Percentiles rank a stretch among this genome's conserved stretches.
Evolutionary conservation across 2,329 filamentous ascomycete genomes (phyloP).

Genomic region (Diplocarpon rosae): DNA sequence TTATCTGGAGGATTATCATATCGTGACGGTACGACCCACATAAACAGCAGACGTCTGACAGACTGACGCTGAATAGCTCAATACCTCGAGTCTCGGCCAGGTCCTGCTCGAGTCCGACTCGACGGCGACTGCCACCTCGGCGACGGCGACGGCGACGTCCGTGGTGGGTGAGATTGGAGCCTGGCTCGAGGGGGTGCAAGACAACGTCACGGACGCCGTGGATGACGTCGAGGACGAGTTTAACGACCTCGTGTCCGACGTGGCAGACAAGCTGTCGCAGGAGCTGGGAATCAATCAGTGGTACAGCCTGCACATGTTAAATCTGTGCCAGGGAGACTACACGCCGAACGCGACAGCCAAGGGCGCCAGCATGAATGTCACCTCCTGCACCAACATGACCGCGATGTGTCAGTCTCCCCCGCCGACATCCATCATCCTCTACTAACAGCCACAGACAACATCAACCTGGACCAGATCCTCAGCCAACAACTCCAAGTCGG

Average conservation of each 20-base stretch:
- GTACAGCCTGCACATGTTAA: slow-evolving; percentile 49
- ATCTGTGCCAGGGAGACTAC: slow-evolving; percentile 42
- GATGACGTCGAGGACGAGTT: slow-evolving; percentile 25
- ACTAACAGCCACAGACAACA: slow-evolving; percentile 30
- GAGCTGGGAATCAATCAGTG: slow-evolving; percentile 46
- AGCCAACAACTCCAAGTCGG: slow-evolving; percentile 36
- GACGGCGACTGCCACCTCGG: slow-evolving; percentile 25
- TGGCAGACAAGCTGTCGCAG: slow-evolving; percentile 31
- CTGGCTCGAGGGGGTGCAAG: slow-evolving; percentile 26
- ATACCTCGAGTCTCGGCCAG: slow-evolving; percentile 43
- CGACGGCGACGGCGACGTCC: slow-evolving; percentile 20
- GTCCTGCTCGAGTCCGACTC: slow-evolving; percentile 18
- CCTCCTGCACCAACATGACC: slow-evolving; percentile 40
- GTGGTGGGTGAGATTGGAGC: slow-evolving; percentile 24
- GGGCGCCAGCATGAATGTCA: slow-evolving; percentile 39
- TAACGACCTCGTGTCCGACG: slow-evolving; percentile 29
- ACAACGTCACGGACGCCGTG: slow-evolving; percentile 31
- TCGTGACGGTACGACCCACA: slow-evolving; percentile 43
- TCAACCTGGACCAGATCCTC: slow-evolving; percentile 41
- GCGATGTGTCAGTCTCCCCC: slow-evolving; percentile 37
- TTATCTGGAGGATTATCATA: slow-evolving; percentile 44
- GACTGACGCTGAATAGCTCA: slow-evolving; percentile 32
- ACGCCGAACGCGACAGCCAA: slow-evolving; percentile 26
- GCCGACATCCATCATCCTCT: too few species aligned
- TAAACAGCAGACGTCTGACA: neutral